phyloP scores from a whole-genome alignment of 306 rosid species.

The Argentina anserina region DNA sequence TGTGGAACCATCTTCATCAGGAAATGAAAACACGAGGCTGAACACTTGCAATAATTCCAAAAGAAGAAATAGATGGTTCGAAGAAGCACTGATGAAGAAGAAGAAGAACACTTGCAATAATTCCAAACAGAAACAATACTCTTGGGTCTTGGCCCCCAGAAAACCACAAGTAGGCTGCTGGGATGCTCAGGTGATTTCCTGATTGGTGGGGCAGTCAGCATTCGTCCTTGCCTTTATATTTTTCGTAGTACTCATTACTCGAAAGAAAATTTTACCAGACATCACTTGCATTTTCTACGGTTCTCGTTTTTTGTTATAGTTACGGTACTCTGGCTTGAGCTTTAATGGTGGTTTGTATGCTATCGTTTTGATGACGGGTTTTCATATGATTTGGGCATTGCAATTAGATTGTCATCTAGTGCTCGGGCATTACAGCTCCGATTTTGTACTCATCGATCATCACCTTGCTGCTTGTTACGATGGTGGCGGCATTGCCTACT shows the following conservation, averaged over 20 bases:
- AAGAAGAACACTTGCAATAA: not conserved
- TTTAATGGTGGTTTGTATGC: too few relatives aligned
- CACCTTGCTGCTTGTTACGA: too few relatives aligned
- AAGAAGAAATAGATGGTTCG: not conserved
- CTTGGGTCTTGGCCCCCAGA: not conserved
- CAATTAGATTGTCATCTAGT: too few relatives aligned
- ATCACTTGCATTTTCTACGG: not conserved
- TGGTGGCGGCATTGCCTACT: too few relatives aligned
- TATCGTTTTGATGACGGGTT: too few relatives aligned
- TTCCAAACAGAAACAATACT: not conserved
- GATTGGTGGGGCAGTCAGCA: not conserved
- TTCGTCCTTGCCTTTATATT: not conserved
- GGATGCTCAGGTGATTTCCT: not conserved
- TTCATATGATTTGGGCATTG: too few relatives aligned
- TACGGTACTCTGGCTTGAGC: too few relatives aligned
- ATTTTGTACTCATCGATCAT: too few relatives aligned
- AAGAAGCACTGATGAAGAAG: not conserved
- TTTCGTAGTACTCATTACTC: not conserved
- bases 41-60: not conserved
- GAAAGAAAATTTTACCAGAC: not conserved
- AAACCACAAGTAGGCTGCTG: not conserved
- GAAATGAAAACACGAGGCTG: not conserved
- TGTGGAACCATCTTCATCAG: not conserved
- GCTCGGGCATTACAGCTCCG: too few relatives aligned
- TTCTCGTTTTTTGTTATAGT: too few relatives aligned